phyloP scores from a whole-genome alignment of 257 asterid genomes.

The Nemophila menziesii region DNA sequence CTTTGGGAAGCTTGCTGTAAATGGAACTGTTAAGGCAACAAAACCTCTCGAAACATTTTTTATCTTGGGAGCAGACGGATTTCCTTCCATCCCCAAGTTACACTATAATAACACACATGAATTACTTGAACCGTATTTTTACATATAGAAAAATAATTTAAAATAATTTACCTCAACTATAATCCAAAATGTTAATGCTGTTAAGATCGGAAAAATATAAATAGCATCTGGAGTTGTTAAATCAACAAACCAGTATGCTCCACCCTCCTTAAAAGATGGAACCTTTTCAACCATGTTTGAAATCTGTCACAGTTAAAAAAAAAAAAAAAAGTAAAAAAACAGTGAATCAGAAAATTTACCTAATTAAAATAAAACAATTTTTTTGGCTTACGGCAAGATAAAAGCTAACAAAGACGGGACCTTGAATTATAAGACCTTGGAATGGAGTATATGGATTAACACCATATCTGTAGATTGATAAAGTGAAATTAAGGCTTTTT shows the following conservation, averaged over 20 bases:
- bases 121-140: neutral
- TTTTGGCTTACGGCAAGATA: conserved; percentile 92
- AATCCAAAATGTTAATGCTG: conserved; percentile 84
- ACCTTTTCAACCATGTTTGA: conserved; percentile 71
- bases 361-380: conserved; percentile 7
- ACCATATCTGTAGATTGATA: conserved; percentile 49
- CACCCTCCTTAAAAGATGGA: conserved; percentile 90
- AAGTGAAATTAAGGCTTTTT: neutral
- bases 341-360: neutral
- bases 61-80: conserved; percentile 43
- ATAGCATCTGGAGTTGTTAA: conserved; percentile 77
- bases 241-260: conserved; percentile 80
- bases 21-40: conserved; percentile 61
- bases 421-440: conserved; percentile 71
- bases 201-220: conserved; percentile 66
- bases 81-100: conserved; percentile 90
- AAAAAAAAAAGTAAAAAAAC: conserved; percentile 3
- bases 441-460: conserved; percentile 80
- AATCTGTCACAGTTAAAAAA: conserved; percentile 35
- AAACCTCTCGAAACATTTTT: conserved; percentile 68
- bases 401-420: conserved; percentile 66
- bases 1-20: conserved; percentile 68
- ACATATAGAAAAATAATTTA: neutral
- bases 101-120: conserved; percentile 24
- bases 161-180: conserved; percentile 69